These are phyloP conservation scores for Rubia balearica DNA, from an alignment of 305 asterid genomes.

Conservation along the genomic window DNA sequence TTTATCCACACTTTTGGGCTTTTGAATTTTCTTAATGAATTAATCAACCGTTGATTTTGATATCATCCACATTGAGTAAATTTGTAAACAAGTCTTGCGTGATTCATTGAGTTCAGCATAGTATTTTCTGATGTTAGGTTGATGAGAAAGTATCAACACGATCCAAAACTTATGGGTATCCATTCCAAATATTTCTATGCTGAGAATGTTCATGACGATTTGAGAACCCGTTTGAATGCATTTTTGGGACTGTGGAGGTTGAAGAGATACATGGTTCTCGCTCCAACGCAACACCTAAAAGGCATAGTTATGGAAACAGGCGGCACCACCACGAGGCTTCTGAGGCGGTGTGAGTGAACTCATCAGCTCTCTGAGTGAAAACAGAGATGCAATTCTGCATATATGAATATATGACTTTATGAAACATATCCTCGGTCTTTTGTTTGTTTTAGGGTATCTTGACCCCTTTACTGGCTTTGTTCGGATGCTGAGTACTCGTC, in stretches of 20 bases:
- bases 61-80: neutral
- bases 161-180: constrained; percentile 32
- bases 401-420: neutral
- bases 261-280: constrained; percentile 24
- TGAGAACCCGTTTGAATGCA: constrained; percentile 46
- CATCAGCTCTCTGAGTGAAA: neutral
- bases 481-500: no score
- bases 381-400: neutral
- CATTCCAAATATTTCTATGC: constrained; percentile 50
- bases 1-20: neutral
- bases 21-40: neutral
- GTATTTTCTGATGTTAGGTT: constrained; percentile 29
- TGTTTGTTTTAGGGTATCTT: neutral
- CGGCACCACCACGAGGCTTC: constrained; percentile 35
- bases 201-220: constrained; percentile 55
- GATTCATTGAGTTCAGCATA: constrained; percentile 30
- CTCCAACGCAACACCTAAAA: constrained; percentile 20
- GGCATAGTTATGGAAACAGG: constrained; percentile 39
- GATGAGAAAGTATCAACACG: constrained; percentile 28
- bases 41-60: neutral
- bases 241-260: constrained; percentile 41
- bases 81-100: neutral
- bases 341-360: constrained; percentile 14
- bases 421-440: neutral
- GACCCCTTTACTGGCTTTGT: neutral